Conservation (phyloP, 331 rosid genomes). For the Pyrus hybrid region DNA sequence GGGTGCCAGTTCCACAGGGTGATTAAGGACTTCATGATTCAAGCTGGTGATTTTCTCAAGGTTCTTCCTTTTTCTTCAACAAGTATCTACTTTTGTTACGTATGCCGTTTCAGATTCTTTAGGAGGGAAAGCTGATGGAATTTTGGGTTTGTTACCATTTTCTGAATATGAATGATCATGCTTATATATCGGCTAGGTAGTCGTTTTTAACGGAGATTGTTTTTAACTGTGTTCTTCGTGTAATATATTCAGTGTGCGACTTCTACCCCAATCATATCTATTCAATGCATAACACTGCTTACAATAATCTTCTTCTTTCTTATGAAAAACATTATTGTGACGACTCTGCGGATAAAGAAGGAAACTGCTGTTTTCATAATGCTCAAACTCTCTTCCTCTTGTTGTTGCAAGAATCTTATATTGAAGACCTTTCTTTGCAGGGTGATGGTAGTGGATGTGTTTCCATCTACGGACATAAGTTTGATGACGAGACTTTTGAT, state of each 20-base stretch:
- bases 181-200: neutral
- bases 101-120: neutral
- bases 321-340: neutral
- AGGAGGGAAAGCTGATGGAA: neutral
- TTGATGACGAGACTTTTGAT: constrained; percentile 81
- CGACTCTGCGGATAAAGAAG: neutral
- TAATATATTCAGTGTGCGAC: neutral
- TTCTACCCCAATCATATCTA: neutral
- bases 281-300: neutral
- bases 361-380: too few species aligned
- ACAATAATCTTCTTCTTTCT: neutral
- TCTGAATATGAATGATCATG: neutral
- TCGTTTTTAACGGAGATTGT: neutral
- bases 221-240: neutral
- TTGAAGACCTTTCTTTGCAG: constrained; percentile 34
- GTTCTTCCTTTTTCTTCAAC: constrained; percentile 13
- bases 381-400: neutral
- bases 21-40: constrained; percentile 97
- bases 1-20: constrained; percentile 96
- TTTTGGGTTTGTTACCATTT: neutral
- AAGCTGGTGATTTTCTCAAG: constrained; percentile 93
- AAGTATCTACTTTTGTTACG: neutral
- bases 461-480: constrained; percentile 81
- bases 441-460: constrained; percentile 98
- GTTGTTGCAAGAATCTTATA: neutral